phyloP scores from a whole-genome alignment of 805 yeast genomes.

The Cyberlindnera suaveolens region DNA sequence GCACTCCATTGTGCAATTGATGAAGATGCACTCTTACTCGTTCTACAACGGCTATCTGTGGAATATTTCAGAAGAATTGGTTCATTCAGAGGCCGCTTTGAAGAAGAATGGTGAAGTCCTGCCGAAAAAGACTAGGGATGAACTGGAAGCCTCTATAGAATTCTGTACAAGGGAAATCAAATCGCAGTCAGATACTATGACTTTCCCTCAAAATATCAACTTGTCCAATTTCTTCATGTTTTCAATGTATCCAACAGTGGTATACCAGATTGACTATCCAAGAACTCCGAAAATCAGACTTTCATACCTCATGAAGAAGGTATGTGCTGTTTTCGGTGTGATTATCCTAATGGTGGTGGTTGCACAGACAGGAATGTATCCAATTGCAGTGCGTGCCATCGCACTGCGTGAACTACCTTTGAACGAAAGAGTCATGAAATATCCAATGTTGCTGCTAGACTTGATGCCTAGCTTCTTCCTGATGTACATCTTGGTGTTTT shows the following conservation, averaged over 20 bases:
- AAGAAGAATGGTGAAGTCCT: slow-evolving; percentile 30
- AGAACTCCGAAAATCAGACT: slow-evolving; percentile 65
- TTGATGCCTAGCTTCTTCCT: slow-evolving; percentile 74
- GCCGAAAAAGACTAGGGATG: slow-evolving; percentile 17
- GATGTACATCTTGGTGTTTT: slow-evolving; percentile 73
- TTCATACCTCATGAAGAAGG: slow-evolving; percentile 60
- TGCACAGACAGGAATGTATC: slow-evolving; percentile 72
- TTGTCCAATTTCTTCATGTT: slow-evolving; percentile 62
- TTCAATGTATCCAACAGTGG: slow-evolving; percentile 85
- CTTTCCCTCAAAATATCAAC: slow-evolving; percentile 72
- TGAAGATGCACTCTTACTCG: slow-evolving; percentile 94
- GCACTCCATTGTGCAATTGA: slow-evolving; percentile 79
- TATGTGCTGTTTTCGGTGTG: slow-evolving; percentile 81
- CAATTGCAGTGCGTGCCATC: slow-evolving; percentile 57
- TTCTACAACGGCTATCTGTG: slow-evolving; percentile 90
- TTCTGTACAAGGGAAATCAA: slow-evolving; percentile 72
- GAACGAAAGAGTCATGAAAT: slow-evolving; percentile 35
- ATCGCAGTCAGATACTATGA: slow-evolving; percentile 38
- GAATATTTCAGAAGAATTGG: slow-evolving; percentile 50
- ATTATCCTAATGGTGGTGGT: slow-evolving; percentile 75
- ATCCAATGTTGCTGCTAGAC: slow-evolving; percentile 59
- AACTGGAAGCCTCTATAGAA: slow-evolving; percentile 38
- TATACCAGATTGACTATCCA: slow-evolving; percentile 79
- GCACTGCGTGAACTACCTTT: slow-evolving; percentile 47
- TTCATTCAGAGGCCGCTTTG: slow-evolving; percentile 39